Conservation (phyloP, 2,329 filamentous ascomycete species). For the Fusarium pininemorale region DNA sequence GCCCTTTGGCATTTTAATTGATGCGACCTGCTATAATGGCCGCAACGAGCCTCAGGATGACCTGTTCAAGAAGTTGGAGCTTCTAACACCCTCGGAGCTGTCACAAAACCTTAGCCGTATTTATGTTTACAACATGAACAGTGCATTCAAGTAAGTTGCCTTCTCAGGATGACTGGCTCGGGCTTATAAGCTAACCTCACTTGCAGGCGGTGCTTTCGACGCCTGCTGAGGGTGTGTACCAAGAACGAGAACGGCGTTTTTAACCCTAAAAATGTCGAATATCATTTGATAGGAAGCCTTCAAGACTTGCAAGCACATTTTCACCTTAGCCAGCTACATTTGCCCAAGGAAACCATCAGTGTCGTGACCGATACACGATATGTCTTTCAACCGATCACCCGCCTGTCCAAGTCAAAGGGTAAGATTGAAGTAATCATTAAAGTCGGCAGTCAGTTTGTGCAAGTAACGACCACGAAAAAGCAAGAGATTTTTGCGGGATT, state of each 20-base stretch:
- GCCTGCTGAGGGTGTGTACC: slow-evolving; percentile 68
- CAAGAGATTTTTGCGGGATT: slow-evolving; percentile 73
- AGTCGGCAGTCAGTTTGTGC: slow-evolving; percentile 74
- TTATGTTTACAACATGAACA: slow-evolving; percentile 80
- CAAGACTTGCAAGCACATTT: slow-evolving; percentile 74
- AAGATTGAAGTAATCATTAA: slow-evolving; percentile 75
- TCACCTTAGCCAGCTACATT: slow-evolving; percentile 70
- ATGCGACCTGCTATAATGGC: slow-evolving; percentile 76
- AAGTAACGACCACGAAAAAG: slow-evolving; percentile 74
- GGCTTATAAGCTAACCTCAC: slow-evolving; percentile 1
- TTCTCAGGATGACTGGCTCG: too few relatives aligned
- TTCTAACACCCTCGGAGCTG: slow-evolving; percentile 69
- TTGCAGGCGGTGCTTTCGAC: slow-evolving; percentile 68
- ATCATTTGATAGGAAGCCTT: slow-evolving; percentile 71
- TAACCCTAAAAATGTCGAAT: slow-evolving; percentile 72
- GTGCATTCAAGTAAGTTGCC: slow-evolving; percentile 64
- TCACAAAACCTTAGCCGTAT: slow-evolving; percentile 67
- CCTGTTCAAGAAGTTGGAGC: slow-evolving; percentile 70
- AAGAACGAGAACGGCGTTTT: slow-evolving; percentile 69
- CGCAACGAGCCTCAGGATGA: slow-evolving; percentile 73
- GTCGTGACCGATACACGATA: slow-evolving; percentile 73
- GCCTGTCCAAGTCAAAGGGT: slow-evolving; percentile 74
- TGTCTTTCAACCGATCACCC: slow-evolving; percentile 71
- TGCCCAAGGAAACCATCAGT: slow-evolving; percentile 76
- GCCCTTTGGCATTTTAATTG: slow-evolving; percentile 73